Evolutionary conservation across 2,329 filamentous ascomycete genomes (phyloP).

Genomic region (Cercospora sp.): DNA sequence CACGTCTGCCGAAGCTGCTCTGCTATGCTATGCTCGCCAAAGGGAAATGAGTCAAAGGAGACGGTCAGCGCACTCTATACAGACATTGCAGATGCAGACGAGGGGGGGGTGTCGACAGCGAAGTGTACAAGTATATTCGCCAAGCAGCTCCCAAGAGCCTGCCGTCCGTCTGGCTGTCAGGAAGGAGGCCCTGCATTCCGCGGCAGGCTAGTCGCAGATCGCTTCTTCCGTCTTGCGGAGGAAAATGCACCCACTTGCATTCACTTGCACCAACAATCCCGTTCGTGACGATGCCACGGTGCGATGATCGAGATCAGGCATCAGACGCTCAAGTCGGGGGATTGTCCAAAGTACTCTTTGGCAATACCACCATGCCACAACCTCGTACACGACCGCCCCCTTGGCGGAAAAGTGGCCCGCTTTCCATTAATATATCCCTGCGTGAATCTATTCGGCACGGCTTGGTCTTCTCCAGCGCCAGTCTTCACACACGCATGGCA

Average conservation of each 20-base stretch:
- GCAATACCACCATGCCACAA: neutral
- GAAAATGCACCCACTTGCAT: neutral
- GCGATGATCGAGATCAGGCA: neutral
- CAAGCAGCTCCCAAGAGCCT: neutral
- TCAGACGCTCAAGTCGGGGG: neutral
- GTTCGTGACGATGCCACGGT: neutral
- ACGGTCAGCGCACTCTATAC: neutral
- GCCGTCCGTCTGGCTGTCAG: neutral
- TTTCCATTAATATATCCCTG: neutral
- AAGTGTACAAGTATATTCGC: neutral
- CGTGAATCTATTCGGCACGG: neutral
- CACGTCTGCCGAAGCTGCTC: slow-evolving; percentile 2
- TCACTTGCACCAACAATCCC: neutral
- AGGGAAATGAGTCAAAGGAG: neutral
- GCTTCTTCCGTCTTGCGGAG: neutral
- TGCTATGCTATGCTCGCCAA: slow-evolving; percentile 2
- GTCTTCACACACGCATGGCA: neutral
- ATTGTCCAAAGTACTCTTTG: neutral
- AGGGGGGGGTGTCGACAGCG: neutral
- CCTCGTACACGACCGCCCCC: neutral
- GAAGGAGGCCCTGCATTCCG: neutral
- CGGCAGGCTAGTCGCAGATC: neutral
- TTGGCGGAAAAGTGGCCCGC: neutral
- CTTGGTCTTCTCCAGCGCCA: neutral
- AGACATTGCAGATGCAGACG: neutral